Evolutionary conservation across 352 stramenopile genomes (phyloP).

Genomic region (Thraustochytrium sp.): DNA sequence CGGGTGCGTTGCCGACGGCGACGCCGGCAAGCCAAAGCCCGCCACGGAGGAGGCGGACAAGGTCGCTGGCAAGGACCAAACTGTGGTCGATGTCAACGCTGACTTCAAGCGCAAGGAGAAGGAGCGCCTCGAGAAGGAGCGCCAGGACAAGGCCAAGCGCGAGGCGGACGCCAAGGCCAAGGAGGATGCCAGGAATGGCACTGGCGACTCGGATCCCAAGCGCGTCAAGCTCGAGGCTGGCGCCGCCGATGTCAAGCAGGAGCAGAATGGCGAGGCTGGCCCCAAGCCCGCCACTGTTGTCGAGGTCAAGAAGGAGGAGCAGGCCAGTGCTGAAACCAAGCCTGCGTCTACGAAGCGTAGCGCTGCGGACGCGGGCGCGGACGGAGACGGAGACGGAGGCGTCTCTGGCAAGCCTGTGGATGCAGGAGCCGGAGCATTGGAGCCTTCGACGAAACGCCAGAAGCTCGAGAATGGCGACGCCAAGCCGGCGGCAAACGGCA

Average conservation of each 20-base stretch:
- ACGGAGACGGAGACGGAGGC: too few species aligned
- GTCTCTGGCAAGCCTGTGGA: too few species aligned
- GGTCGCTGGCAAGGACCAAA: conserved; percentile 46
- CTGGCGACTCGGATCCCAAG: background rate
- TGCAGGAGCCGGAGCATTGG: too few species aligned
- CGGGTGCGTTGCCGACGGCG: background rate
- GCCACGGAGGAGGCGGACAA: conserved; percentile 27
- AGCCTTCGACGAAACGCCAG: too few species aligned
- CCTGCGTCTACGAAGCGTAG: background rate
- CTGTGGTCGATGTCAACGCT: conserved; percentile 31
- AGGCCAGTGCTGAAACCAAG: background rate
- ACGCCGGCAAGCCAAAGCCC: background rate
- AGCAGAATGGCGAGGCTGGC: background rate
- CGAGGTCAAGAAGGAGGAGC: background rate
- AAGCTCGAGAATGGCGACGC: too few species aligned
- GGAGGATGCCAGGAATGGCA: conserved; percentile 37
- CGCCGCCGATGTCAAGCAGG: background rate
- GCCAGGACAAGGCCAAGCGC: conserved; percentile 40
- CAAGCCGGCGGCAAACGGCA: too few species aligned
- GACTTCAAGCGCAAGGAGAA: conserved; percentile 42
- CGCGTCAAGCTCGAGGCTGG: background rate
- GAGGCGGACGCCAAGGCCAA: conserved; percentile 10
- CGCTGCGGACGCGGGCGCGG: background rate
- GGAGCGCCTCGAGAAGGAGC: conserved; percentile 47
- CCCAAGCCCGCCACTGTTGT: background rate